phyloP scores from a whole-genome alignment of 202 grass and related monocot genomes.

The Zoysia matrella region DNA sequence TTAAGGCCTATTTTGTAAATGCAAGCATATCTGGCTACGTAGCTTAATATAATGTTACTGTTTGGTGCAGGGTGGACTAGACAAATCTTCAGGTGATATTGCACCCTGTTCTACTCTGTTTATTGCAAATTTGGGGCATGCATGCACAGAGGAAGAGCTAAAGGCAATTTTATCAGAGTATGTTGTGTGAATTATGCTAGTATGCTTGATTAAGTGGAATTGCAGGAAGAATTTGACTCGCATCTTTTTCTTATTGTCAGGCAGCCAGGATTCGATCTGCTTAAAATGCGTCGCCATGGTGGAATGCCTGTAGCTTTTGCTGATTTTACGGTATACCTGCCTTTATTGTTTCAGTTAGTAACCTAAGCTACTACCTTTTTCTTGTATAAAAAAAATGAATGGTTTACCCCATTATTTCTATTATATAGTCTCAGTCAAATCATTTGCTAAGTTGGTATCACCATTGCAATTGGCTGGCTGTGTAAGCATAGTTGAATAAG shows the following conservation, averaged over 20 bases:
- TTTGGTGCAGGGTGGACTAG: conserved; percentile 57
- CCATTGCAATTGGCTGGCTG: neutral
- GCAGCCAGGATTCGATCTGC: conserved; percentile 76
- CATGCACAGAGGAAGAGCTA: conserved; percentile 80
- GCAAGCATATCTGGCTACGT: neutral
- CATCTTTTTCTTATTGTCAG: conserved; percentile 53
- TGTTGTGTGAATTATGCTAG: conserved; percentile 28
- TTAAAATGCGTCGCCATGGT: conserved; percentile 80
- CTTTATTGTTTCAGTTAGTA: conserved; percentile 27
- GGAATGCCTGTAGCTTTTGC: conserved; percentile 89
- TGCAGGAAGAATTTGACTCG: neutral
- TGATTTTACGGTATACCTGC: conserved; percentile 77
- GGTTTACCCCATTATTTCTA: neutral
- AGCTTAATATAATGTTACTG: conserved; percentile 7
- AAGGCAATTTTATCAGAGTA: conserved; percentile 74
- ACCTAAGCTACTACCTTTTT: conserved; percentile 5
- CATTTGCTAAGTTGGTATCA: neutral
- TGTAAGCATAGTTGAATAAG: conserved; percentile 24
- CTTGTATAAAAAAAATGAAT: conserved; percentile 11
- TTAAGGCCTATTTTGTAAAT: neutral
- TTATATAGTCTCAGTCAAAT: neutral
- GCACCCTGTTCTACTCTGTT: conserved; percentile 93
- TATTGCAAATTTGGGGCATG: conserved; percentile 78
- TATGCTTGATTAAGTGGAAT: conserved; percentile 37
- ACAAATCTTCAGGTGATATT: conserved; percentile 55